Evolutionary conservation across 495 filamentous ascomycete genomes (phyloP), one percentile per base, ranked within the genome.

Genomic region (Neurospora terricola): DNA sequence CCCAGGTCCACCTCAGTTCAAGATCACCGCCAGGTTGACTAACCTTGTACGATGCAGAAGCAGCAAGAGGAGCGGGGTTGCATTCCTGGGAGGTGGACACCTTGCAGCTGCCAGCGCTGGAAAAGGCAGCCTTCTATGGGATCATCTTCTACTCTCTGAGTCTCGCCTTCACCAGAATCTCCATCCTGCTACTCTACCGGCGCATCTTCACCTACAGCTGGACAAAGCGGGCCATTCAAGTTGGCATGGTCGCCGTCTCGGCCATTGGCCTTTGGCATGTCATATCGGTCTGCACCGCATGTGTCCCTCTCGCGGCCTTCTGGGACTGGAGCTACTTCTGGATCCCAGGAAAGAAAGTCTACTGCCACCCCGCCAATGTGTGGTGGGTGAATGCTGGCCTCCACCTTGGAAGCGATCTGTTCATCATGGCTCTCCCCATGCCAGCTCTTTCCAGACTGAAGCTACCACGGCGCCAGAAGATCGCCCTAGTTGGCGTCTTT

Each of bases 121-220:
- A 80, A 66, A 75, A 71, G 74, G 76, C 70, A 40, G 73, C 74
- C 18, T 79, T 74, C 76, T 78, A 79, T 39, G 74, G 76, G 12
- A 78, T 80, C 37, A 70, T 81, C 3, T 79, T 77, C 38, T 80
- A 81, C 72, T 72, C 75, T 48, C 59, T 79, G 30, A 76, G 75
- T 59, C 78, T 80, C 38, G 66, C 69, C 70, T 80, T 79, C 73
- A 74, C 76, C 9, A 71, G 78, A 43, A 72, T 81, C 34, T 81
- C 78, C 10, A 80, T 81, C 30, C 73, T 80, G 10, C 66, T 79
- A 8, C 74, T 81, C 9, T 81, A 79, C 74, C 48, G 66, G 10
- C 78, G 78, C 34, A 81, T 80, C 39, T 80, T 81, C 54, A 79
- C 75, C 23, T 77, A 79, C 74, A 75, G 70, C 69, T 78, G 75